phyloP scores from a whole-genome alignment of 345 rosid species.

The Populus ilicifolia region DNA sequence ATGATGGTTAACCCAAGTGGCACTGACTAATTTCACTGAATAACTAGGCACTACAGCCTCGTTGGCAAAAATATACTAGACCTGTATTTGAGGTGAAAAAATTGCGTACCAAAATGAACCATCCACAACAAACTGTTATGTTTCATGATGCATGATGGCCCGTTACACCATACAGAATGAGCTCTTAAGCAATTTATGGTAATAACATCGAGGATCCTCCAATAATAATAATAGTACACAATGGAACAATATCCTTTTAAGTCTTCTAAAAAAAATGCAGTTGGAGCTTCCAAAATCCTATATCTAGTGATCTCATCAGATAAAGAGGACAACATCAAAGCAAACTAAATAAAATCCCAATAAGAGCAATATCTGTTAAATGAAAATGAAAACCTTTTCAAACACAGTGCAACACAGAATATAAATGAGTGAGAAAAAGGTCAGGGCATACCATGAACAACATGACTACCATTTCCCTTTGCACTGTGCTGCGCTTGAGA shows the following conservation, averaged over 20 bases:
- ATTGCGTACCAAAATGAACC: background rate
- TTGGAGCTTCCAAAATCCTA: background rate
- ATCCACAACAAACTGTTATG: background rate
- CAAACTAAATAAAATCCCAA: background rate
- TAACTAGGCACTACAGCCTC: background rate
- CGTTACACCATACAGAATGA: background rate
- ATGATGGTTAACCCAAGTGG: background rate
- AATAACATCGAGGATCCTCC: background rate
- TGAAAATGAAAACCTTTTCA: background rate
- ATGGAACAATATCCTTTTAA: background rate
- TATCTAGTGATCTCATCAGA: background rate
- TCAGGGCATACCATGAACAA: conserved; percentile 38
- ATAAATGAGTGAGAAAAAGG: background rate
- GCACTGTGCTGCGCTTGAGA: conserved; percentile 63
- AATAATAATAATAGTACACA: background rate
- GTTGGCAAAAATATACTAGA: background rate
- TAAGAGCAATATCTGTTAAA: background rate
- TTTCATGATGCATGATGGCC: background rate
- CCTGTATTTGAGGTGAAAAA: background rate
- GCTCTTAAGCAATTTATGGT: background rate
- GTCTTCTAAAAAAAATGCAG: background rate
- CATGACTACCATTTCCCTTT: conserved; percentile 46
- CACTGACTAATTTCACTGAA: background rate
- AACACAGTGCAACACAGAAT: background rate
- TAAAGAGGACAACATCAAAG: background rate